A percentile compares a stretch with the other conserved stretches of the same genome.
These are phyloP conservation scores for Kwoniella shivajii DNA, from an alignment of 1,284 basidiomycete species.

Conservation along the genomic window DNA sequence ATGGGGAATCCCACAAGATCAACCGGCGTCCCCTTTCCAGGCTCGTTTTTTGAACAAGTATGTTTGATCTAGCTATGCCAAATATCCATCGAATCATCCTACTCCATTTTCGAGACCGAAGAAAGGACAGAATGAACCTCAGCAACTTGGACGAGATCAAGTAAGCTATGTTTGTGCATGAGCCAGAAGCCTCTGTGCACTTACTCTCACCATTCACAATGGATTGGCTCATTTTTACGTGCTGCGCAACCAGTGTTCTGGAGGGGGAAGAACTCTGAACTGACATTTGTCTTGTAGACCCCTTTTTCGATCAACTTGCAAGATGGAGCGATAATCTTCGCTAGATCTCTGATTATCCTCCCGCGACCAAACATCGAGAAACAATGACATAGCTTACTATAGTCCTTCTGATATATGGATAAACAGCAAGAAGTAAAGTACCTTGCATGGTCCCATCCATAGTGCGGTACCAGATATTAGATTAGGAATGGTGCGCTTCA, in stretches of 20 bases:
- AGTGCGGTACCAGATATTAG: too few relatives aligned
- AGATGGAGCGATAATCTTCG: slow-evolving; percentile 3
- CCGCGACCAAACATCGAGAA: background rate
- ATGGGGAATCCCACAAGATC: too few relatives aligned
- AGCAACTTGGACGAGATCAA: background rate
- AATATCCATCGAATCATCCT: slow-evolving; percentile 5
- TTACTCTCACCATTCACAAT: background rate
- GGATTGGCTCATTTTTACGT: background rate
- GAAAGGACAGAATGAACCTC: background rate
- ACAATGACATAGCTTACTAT: background rate
- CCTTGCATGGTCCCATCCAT: too few relatives aligned
- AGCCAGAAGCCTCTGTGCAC: background rate
- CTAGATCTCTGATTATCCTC: background rate
- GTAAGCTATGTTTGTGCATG: too few relatives aligned
- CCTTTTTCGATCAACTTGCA: background rate
- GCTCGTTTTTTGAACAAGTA: background rate
- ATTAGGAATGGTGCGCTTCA: too few relatives aligned
- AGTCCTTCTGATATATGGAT: background rate
- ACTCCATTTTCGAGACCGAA: background rate
- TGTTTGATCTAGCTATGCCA: background rate
- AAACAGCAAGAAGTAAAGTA: background rate
- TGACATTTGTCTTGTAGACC: too few relatives aligned
- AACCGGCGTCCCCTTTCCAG: background rate
- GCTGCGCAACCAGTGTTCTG: too few relatives aligned
- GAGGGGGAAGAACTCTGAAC: too few relatives aligned